Base-by-base conservation (phyloP, 768 basidiomycete genomes). In the Plicaturopsis crispa region DNA sequence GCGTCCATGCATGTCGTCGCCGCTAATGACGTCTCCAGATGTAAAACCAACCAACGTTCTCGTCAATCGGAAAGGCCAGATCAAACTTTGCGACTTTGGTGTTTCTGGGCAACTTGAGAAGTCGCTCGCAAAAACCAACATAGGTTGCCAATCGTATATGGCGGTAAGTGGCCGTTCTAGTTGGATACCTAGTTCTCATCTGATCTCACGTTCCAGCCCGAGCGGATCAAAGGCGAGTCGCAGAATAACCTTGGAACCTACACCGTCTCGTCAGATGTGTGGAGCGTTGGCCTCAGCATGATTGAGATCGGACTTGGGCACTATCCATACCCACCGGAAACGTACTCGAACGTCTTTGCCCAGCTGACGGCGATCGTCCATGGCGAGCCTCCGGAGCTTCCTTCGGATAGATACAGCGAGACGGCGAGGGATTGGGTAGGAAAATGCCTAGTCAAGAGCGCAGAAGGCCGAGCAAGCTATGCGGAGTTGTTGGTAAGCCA, bases 101-200 rank as follows among this genome's bases (percentile, higher is more conserved):
- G 91, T 98, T 0, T 96, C 92, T 6, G 94, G 94, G 5, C 93
- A 99, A 56, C 75, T 99, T 26, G 94, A 99, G 61, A 90, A 91
- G 57, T 86, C 83, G 40, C 69, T 99, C 16, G 96, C 96, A 13
- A 94, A 93, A 63, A 99, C 96, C 5, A 98, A 98, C 52, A 97
- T 99, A 26, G 96, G 96, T 5, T 99, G 96, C 56, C 96, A 99
- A 59, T 84, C 80, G 44, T 99, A 99, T 60, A 98, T 99, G 92
- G 94, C 94, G 34, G 91, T 91, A 59, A 58, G 83, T 72, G 2
- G 18, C 50, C 18, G 33, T 35, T 31, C 36, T 11, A 12, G 41
- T 38, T 35, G 6, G 14, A 14, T 18, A 14, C 34, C 47, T 22
- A 30, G 28, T 5, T 32, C 40, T 17, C 28, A n/a, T n/a, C n/a